Conservation (phyloP, 805 yeast genomes). For the Sugiyamaella mastotermitis region DNA sequence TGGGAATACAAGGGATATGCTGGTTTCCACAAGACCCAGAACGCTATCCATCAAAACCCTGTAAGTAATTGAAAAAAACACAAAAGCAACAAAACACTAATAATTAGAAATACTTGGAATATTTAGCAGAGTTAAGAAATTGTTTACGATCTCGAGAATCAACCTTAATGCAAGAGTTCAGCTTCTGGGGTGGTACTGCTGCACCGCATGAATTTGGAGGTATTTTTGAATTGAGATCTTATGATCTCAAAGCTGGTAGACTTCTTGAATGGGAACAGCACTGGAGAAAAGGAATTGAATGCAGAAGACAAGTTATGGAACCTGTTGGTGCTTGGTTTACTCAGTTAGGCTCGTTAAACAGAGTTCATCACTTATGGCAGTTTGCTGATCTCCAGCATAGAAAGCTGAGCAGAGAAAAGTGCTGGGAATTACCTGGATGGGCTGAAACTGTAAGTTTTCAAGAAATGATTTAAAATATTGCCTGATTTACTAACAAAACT, state of each 20-base stretch:
- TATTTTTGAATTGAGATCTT: slow-evolving; percentile 35
- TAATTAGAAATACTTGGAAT: slow-evolving; percentile 27
- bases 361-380: slow-evolving; percentile 40
- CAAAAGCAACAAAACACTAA: too few species aligned
- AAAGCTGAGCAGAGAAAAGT: slow-evolving; percentile 33
- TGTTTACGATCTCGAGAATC: slow-evolving; percentile 30
- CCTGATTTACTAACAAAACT: slow-evolving; percentile 1
- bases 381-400: slow-evolving; percentile 40
- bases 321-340: slow-evolving; percentile 43
- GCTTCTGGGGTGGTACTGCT: slow-evolving; percentile 42
- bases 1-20: slow-evolving; percentile 40
- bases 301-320: slow-evolving; percentile 41
- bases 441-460: slow-evolving; percentile 31
- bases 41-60: slow-evolving; percentile 27
- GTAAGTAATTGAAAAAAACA: too few species aligned
- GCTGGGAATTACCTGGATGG: slow-evolving; percentile 42
- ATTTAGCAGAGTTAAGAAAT: slow-evolving; percentile 27
- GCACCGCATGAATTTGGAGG: slow-evolving; percentile 38
- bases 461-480: background rate
- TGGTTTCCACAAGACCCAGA: slow-evolving; percentile 35
- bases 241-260: slow-evolving; percentile 35
- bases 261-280: slow-evolving; percentile 39
- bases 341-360: slow-evolving; percentile 35
- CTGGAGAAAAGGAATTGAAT: slow-evolving; percentile 37
- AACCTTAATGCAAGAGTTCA: slow-evolving; percentile 36